Evolutionary conservation across 2,329 filamentous ascomycete genomes (phyloP), one percentile per base, ranked within the genome.

Genomic region (Davidsoniella virescens): DNA sequence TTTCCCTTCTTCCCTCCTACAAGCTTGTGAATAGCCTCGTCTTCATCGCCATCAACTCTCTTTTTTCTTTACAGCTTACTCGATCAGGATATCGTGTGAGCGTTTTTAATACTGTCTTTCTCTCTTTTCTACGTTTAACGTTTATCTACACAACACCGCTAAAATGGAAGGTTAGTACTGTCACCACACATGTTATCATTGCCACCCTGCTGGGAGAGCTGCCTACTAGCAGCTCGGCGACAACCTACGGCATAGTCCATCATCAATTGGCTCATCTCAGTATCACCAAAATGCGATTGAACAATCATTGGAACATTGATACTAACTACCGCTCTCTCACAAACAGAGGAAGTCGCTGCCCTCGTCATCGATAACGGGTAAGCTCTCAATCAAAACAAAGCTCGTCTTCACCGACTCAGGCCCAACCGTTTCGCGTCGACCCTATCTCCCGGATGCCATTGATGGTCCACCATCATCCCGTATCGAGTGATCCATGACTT

Each of bases 331-430:
- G 16, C 40, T 26, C 25, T 29, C 16, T 44, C 14, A n/a, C 6
- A 18, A 36, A 54, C 68, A 96, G 92, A 98, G 81, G 92, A 98
- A 87, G 92, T 98, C 74, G 92, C 92, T 72, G 92, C 92, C 73
- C 88, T 98, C 86, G 92, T 98, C 74, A 96, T 98, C 76, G 92
- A 98, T 88, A 98, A 98, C 96, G 92, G 92, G 92, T 98, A 90
- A 86, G 88, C 76, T 72, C 64, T 60, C 33, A 36, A 58, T 59
- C 59, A 42, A 23, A 44, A 45, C 25, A 61, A 58, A 60, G 60
- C 61, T 57, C 53, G 53, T 54, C 57, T 55, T 67, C 64, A 66
- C 65, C 65, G 63, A 63, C 65, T 55, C 49, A 38, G 51, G 52
- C 54, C 51, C 42, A 44, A 9, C 36, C 44, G 37, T 26, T 47